These are phyloP conservation scores for Biancaea sappan DNA, from an alignment of 306 rosid species.

Conservation along the genomic window DNA sequence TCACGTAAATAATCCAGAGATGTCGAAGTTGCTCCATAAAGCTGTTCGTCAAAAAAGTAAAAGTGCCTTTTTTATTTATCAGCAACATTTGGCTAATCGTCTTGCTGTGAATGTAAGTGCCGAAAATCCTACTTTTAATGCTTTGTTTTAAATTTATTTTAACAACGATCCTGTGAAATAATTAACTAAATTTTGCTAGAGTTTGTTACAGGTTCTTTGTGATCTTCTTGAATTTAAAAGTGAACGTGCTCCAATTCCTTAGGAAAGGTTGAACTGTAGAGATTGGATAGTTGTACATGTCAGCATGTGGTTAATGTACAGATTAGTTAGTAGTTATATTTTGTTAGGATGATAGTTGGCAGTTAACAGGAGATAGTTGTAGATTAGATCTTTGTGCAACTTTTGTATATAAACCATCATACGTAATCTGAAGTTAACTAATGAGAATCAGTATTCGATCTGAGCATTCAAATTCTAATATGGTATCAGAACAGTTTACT, in stretches of 20 bases:
- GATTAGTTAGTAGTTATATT: too few relatives aligned
- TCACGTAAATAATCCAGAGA: conserved; percentile 99
- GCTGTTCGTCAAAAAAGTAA: conserved; percentile 99
- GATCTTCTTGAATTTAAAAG: conserved; percentile 97
- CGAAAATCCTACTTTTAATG: conserved; percentile 22
- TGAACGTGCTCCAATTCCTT: conserved; percentile 83
- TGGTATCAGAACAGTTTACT: too few relatives aligned
- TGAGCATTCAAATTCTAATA: too few relatives aligned
- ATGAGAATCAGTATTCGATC: too few relatives aligned
- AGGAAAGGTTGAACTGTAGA: conserved; percentile 96
- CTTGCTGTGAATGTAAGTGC: conserved; percentile 91
- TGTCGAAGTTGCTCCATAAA: conserved; percentile 99
- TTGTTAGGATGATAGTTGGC: too few relatives aligned
- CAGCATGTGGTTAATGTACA: too few relatives aligned
- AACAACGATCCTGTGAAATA: conserved; percentile 27
- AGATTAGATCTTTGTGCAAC: too few relatives aligned
- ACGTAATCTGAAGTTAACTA: too few relatives aligned
- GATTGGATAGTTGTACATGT: too few relatives aligned
- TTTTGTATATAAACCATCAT: too few relatives aligned
- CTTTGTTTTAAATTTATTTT: not conserved
- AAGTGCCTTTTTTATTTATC: conserved; percentile 89
- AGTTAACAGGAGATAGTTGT: too few relatives aligned
- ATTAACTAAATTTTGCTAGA: conserved; percentile 16
- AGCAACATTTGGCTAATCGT: conserved; percentile 97
- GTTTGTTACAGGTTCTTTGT: conserved; percentile 76